phyloP scores from a whole-genome alignment of 805 yeast species.

The Huiozyma sinensis region DNA sequence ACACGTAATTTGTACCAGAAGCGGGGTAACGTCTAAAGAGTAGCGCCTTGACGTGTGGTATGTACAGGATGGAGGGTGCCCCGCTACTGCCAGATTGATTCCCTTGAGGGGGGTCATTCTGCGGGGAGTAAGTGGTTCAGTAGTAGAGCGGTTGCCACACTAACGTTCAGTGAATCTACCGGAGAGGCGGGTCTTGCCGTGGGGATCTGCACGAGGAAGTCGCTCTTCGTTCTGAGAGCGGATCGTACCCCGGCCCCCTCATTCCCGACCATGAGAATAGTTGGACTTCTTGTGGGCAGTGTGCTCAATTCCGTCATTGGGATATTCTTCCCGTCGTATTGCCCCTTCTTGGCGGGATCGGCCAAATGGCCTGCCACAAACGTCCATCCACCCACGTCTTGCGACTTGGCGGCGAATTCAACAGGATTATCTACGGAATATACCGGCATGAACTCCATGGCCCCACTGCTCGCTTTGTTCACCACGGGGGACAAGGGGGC shows the following conservation, averaged over 20 bases:
- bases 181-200: constrained; percentile 8
- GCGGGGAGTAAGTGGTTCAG: constrained; percentile 27
- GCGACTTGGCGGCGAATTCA: constrained; percentile 46
- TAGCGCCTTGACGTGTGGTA: too few relatives aligned
- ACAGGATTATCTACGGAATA: constrained; percentile 50
- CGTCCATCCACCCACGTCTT: constrained; percentile 52
- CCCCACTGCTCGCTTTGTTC: constrained; percentile 75
- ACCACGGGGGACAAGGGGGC: constrained; percentile 72
- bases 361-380: constrained; percentile 50
- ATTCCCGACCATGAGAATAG: constrained; percentile 67
- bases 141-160: constrained; percentile 76
- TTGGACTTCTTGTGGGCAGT: constrained; percentile 42
- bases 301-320: constrained; percentile 34
- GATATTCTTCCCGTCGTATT: constrained; percentile 27
- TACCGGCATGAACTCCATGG: constrained; percentile 62
- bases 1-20: too few relatives aligned
- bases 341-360: constrained; percentile 18
- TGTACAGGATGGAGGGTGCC: too few relatives aligned
- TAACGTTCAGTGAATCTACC: constrained; percentile 79
- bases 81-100: too few relatives aligned
- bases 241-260: constrained; percentile 80
- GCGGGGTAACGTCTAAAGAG: too few relatives aligned
- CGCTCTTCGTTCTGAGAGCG: constrained; percentile 47
- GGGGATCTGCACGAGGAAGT: constrained; percentile 32
- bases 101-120: background rate